A percentile compares a stretch with the other conserved stretches of the same genome.
These are phyloP conservation scores for Desmodesmus armatus DNA, from an alignment of 139 green algal species.

Conservation along the genomic window DNA sequence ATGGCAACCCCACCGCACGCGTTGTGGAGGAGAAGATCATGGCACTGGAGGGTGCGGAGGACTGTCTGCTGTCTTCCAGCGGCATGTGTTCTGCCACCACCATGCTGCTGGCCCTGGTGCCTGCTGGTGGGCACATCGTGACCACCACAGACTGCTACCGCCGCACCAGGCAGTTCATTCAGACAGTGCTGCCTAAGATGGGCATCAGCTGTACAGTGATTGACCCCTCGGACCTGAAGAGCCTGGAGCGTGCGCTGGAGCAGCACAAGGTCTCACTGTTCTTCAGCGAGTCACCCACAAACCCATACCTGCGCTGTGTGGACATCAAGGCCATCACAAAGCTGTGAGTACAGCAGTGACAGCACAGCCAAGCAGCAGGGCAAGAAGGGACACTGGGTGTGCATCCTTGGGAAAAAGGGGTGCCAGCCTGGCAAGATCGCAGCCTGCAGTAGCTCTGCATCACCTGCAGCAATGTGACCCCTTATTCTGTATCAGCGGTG, in stretches of 20 bases:
- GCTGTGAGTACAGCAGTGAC: too few species aligned
- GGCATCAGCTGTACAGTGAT: slow-evolving; percentile 95
- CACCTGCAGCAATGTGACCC: too few species aligned
- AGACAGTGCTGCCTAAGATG: slow-evolving; percentile 98
- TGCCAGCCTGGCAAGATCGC: too few species aligned
- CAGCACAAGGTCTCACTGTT: slow-evolving; percentile 86
- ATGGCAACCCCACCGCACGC: slow-evolving; percentile 97
- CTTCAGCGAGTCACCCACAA: slow-evolving; percentile 99
- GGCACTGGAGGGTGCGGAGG: slow-evolving; percentile 96
- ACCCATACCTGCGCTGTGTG: slow-evolving; percentile 99
- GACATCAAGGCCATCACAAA: slow-evolving; percentile 89
- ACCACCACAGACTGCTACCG: slow-evolving; percentile 99
- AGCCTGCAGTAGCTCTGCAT: too few species aligned
- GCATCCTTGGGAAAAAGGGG: too few species aligned
- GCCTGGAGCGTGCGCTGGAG: slow-evolving; percentile 79
- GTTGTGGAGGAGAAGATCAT: slow-evolving; percentile 95
- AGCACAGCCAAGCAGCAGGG: too few species aligned
- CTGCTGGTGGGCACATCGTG: slow-evolving; percentile 96
- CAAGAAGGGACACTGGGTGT: too few species aligned
- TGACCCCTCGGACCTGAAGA: slow-evolving; percentile 92
- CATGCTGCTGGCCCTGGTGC: slow-evolving; percentile 99
- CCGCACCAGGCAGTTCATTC: slow-evolving; percentile 98
- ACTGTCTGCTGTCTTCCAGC: slow-evolving; percentile 90
- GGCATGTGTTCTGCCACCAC: slow-evolving; percentile 99
- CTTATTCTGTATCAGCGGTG: too few species aligned